Evolutionary conservation across 2,329 filamentous ascomycete species (phyloP).

Genomic region (Microdochium trichocladiopsis): DNA sequence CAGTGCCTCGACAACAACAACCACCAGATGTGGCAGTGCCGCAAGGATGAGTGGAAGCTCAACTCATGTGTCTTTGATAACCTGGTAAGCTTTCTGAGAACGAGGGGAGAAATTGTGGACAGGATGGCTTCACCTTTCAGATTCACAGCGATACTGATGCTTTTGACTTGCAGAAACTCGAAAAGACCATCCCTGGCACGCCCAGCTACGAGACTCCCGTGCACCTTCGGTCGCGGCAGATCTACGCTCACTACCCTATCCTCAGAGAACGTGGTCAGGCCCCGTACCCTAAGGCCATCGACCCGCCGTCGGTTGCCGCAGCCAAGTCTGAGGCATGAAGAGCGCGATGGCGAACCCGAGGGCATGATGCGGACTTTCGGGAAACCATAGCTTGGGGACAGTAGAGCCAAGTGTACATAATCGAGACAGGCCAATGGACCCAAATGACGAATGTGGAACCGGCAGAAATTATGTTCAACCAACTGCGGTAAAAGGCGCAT

Average conservation of each 20-base stretch:
- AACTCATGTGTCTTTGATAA: constrained; percentile 97
- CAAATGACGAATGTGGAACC: too few species aligned
- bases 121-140: too few species aligned
- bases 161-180: constrained; percentile 53
- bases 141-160: constrained; percentile 7
- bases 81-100: constrained; percentile 56
- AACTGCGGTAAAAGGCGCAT: too few species aligned
- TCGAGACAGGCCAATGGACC: too few species aligned
- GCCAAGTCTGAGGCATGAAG: not conserved
- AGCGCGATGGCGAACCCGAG: not conserved
- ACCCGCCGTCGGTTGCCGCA: not conserved
- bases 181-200: constrained; percentile 72
- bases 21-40: constrained; percentile 95
- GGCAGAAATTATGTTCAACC: too few species aligned
- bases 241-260: constrained; percentile 48
- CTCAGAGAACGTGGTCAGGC: constrained; percentile 22
- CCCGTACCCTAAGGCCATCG: constrained; percentile 15
- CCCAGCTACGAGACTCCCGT: constrained; percentile 65
- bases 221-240: constrained; percentile 61
- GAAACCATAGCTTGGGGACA: too few species aligned
- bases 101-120: too few species aligned
- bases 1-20: constrained; percentile 95
- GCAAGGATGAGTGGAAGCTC: constrained; percentile 77
- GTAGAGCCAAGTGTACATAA: too few species aligned
- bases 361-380: not conserved